These are phyloP conservation scores for Penicillium sp. DNA, from an alignment of 2,329 filamentous ascomycete species.

Conservation along the genomic window DNA sequence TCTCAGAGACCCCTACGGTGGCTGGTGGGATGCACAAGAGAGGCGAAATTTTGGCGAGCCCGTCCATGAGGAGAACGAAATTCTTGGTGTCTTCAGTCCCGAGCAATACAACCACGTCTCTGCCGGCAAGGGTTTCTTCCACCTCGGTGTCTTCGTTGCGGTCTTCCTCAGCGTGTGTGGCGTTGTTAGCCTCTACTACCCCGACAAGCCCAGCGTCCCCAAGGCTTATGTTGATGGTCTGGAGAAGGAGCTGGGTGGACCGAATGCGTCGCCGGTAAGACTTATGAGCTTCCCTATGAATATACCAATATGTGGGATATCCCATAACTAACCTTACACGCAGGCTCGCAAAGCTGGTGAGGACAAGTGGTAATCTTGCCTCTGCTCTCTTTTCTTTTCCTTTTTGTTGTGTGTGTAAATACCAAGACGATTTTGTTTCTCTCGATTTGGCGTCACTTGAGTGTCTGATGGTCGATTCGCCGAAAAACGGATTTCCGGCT, in stretches of 20 bases:
- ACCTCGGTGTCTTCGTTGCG: constrained; percentile 67
- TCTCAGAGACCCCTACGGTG: constrained; percentile 86
- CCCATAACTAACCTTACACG: constrained; percentile 13
- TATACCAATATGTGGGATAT: neutral
- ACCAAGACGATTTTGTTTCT: constrained; percentile 36
- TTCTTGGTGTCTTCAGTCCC: constrained; percentile 83
- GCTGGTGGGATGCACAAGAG: constrained; percentile 98
- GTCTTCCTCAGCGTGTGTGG: constrained; percentile 65
- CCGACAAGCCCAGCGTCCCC: constrained; percentile 68
- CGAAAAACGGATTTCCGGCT: constrained; percentile 11
- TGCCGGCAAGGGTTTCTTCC: constrained; percentile 66
- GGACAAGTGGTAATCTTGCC: constrained; percentile 36
- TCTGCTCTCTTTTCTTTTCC: constrained; percentile 14
- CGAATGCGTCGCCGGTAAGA: constrained; percentile 62
- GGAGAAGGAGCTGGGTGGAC: constrained; percentile 71
- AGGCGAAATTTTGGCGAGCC: constrained; percentile 95
- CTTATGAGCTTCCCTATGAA: constrained; percentile 35
- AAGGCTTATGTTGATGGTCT: constrained; percentile 69
- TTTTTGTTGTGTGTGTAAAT: constrained; percentile 42
- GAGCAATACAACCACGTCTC: constrained; percentile 85
- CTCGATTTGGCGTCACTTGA: constrained; percentile 33
- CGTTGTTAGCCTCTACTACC: constrained; percentile 67
- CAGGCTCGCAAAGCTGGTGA: constrained; percentile 43
- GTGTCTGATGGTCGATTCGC: constrained; percentile 23
- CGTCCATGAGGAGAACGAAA: constrained; percentile 93